Base-by-base conservation (phyloP, 2,329 filamentous ascomycete genomes). In the Botrytis squamosa region DNA sequence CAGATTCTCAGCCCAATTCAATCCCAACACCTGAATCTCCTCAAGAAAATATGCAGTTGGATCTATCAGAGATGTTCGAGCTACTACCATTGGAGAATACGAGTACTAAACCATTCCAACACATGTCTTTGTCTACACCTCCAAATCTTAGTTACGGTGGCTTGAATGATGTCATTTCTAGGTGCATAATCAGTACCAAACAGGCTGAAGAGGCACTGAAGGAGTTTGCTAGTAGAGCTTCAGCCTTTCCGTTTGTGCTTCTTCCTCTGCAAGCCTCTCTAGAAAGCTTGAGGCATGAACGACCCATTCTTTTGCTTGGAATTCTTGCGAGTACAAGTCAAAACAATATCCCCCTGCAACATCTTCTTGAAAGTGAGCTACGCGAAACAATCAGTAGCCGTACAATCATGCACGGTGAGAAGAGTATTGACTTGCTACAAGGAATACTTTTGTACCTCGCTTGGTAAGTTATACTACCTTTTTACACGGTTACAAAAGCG, bases 291-390 rank as follows among this genome's bases (percentile, higher is more conserved):
- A 10, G 80, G 79, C 0, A 81, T 81, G 0, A 84, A 83, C 82
- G 83, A 40, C 88, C 88, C 0, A 88, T 89, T 76, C 81, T 89
- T 29, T 79, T 90, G 52, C 79, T 90, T 20, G 85, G 88, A 3
- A 85, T 89, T 29, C 80, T 90, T 1, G 85, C 87, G 2, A 84
- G 85, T 1, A 86, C 86, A 49, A 84, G 83, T 1, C 84, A 85
- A 44, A 82, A 78, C 18, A 85, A 85, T n/a, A 77, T 86, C 36
- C 85, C 87, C 75, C 85, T 87, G 0, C 86, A 89, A 72, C 84
- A 81, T 22, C 81, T 87, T 4, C 88, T 90, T 63, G 88, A 89
- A 42, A 85, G 86, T 67, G 88, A 90, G 80, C 87, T 90, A 69
- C 83, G 87, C 44, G 88, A 88, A 77, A 83, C 88, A 0, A 77